phyloP scores from a whole-genome alignment of 306 rosid genomes.

The Gynostemma pentaphyllum region DNA sequence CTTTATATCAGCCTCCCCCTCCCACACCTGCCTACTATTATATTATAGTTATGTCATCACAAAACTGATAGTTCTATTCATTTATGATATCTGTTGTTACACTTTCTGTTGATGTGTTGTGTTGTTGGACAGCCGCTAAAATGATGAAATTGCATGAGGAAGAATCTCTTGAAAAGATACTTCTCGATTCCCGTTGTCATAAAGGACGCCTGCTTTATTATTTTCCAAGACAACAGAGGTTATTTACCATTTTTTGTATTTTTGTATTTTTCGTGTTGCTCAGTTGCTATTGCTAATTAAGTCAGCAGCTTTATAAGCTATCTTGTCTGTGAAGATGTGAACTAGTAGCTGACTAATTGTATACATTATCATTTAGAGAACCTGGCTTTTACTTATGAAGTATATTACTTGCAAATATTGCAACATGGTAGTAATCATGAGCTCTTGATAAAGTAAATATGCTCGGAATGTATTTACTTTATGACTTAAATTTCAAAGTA shows the following conservation, averaged over 20 bases:
- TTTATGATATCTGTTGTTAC: slow-evolving; percentile 9
- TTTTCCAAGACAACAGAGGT: slow-evolving; percentile 75
- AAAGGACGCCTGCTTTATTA: slow-evolving; percentile 94
- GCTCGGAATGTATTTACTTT: neutral
- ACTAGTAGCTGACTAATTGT: neutral
- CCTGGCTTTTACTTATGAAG: too few species aligned
- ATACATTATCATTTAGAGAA: neutral
- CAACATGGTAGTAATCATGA: neutral
- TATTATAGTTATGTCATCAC: neutral
- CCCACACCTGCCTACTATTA: too few species aligned
- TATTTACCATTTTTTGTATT: slow-evolving; percentile 6
- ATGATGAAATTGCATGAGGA: slow-evolving; percentile 43
- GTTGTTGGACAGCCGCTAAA: slow-evolving; percentile 46
- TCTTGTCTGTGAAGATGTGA: neutral
- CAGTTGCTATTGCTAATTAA: slow-evolving; percentile 8
- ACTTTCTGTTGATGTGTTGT: slow-evolving; percentile 13
- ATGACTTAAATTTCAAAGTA: neutral
- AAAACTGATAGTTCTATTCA: neutral
- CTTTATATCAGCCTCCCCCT: neutral
- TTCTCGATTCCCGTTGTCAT: slow-evolving; percentile 72
- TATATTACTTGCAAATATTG: neutral
- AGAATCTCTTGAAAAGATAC: slow-evolving; percentile 63
- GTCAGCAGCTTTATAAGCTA: neutral
- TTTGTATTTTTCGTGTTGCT: slow-evolving; percentile 7
- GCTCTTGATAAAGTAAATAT: neutral